phyloP scores from a whole-genome alignment of 176 grass and related monocot species.

The Miscanthus lutarioriparius region DNA sequence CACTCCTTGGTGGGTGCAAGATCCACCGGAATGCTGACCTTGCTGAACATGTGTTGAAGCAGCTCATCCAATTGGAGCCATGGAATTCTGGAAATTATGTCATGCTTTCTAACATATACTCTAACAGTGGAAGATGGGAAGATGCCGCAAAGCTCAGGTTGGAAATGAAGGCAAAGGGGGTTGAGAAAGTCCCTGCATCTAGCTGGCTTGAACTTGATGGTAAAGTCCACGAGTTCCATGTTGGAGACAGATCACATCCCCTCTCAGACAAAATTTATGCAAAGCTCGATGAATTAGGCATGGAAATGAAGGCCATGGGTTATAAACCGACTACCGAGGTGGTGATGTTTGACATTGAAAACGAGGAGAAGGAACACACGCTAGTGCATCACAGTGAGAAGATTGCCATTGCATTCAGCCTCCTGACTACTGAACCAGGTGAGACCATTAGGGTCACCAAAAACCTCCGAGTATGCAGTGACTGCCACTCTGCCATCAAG shows the following conservation, averaged over 20 bases:
- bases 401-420: slow-evolving; percentile 65
- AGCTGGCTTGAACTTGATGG: slow-evolving; percentile 72
- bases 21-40: slow-evolving; percentile 40
- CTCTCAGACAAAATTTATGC: slow-evolving; percentile 45
- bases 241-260: slow-evolving; percentile 58
- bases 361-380: slow-evolving; percentile 61
- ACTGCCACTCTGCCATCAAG: slow-evolving; percentile 64
- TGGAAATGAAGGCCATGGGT: slow-evolving; percentile 54
- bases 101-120: slow-evolving; percentile 69
- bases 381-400: slow-evolving; percentile 69
- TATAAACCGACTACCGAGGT: slow-evolving; percentile 63
- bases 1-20: slow-evolving; percentile 70
- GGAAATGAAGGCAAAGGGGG: slow-evolving; percentile 51
- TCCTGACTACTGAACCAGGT: slow-evolving; percentile 39
- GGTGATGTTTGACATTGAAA: slow-evolving; percentile 72
- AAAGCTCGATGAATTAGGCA: slow-evolving; percentile 57
- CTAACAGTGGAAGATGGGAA: slow-evolving; percentile 57
- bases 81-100: slow-evolving; percentile 68
- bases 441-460: slow-evolving; percentile 61
- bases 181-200: slow-evolving; percentile 54
- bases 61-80: slow-evolving; percentile 59
- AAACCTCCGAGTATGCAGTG: slow-evolving; percentile 62
- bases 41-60: slow-evolving; percentile 55
- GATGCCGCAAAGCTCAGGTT: slow-evolving; percentile 61
- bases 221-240: slow-evolving; percentile 57